These are phyloP conservation scores for Elsinoe fawcettii DNA, from an alignment of 2,329 filamentous ascomycete genomes.

Conservation along the genomic window DNA sequence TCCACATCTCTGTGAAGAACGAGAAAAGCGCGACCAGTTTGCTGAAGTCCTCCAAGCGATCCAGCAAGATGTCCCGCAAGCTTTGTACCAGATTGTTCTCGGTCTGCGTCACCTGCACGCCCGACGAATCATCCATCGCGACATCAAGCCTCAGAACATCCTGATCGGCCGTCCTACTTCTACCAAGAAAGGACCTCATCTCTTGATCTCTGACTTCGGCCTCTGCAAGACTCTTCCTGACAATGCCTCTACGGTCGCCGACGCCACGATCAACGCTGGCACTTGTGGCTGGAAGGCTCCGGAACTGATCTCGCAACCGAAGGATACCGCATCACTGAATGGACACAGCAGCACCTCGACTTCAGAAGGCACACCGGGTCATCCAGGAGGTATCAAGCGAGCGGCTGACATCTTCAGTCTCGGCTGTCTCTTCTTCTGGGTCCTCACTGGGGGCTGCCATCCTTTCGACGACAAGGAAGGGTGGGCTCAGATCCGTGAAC, in stretches of 20 bases:
- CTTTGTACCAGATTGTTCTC: conserved; percentile 81
- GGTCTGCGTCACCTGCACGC: conserved; percentile 84
- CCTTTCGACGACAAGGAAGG: conserved; percentile 91
- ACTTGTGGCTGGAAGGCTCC: conserved; percentile 96
- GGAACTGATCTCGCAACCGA: conserved; percentile 65
- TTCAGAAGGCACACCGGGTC: conserved; percentile 38
- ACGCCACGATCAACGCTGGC: conserved; percentile 87
- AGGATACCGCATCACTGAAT: conserved; percentile 37
- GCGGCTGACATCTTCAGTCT: conserved; percentile 97
- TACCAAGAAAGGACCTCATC: conserved; percentile 58
- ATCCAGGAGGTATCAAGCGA: conserved; percentile 69
- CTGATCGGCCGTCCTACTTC: conserved; percentile 56
- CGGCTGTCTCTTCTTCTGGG: conserved; percentile 96
- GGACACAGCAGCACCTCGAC: conserved; percentile 47
- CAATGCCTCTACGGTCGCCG: conserved; percentile 87
- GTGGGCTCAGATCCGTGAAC: conserved; percentile 76
- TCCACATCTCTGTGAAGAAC: conserved; percentile 61
- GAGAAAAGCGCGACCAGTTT: conserved; percentile 29
- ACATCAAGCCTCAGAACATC: conserved; percentile 97
- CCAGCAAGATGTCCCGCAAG: conserved; percentile 66
- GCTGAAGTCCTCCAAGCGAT: conserved; percentile 61
- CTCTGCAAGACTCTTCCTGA: conserved; percentile 95
- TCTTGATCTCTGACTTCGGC: conserved; percentile 95
- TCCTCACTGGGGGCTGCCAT: conserved; percentile 85
- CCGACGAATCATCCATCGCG: conserved; percentile 89